Conservation (phyloP, 1,284 basidiomycete genomes). For the Cutaneotrichosporon sp. region DNA sequence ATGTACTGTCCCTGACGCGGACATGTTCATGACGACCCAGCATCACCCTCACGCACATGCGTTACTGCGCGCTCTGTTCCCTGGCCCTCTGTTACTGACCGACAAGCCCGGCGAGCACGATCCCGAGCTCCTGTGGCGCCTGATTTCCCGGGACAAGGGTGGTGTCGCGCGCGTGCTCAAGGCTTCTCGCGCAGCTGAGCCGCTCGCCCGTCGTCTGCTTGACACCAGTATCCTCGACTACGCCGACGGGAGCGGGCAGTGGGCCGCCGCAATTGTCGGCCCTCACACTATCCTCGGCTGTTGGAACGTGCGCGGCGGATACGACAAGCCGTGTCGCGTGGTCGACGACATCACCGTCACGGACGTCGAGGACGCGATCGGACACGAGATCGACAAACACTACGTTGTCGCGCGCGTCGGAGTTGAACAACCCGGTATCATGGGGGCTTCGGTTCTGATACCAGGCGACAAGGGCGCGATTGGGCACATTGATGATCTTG, state of each 20-base stretch:
- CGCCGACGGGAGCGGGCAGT: conserved; percentile 15
- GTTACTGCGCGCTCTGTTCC: conserved; percentile 33
- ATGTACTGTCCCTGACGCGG: conserved; percentile 37
- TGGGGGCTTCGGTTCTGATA: background rate
- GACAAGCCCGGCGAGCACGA: conserved; percentile 34
- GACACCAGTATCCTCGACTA: conserved; percentile 12
- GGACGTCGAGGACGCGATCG: conserved; percentile 16
- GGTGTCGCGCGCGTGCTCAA: conserved; percentile 12
- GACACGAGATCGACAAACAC: background rate
- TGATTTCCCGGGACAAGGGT: conserved; percentile 14
- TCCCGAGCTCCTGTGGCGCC: conserved; percentile 17
- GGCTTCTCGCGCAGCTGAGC: conserved; percentile 4
- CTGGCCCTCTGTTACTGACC: conserved; percentile 39
- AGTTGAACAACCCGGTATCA: background rate
- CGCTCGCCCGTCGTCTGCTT: conserved; percentile 6
- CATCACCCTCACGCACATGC: conserved; percentile 35
- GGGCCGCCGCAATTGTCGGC: conserved; percentile 7
- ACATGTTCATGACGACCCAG: conserved; percentile 41
- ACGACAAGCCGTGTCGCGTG: background rate
- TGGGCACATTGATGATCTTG: background rate
- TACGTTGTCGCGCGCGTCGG: conserved; percentile 7
- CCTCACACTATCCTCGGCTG: conserved; percentile 10
- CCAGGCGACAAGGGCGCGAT: background rate
- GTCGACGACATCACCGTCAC: conserved; percentile 8
- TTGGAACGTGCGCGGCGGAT: conserved; percentile 14